Evolutionary conservation across 1,139 yeast species (phyloP), one percentile per base, ranked within the genome.

Genomic region (Zygosaccharomyces sapae): DNA sequence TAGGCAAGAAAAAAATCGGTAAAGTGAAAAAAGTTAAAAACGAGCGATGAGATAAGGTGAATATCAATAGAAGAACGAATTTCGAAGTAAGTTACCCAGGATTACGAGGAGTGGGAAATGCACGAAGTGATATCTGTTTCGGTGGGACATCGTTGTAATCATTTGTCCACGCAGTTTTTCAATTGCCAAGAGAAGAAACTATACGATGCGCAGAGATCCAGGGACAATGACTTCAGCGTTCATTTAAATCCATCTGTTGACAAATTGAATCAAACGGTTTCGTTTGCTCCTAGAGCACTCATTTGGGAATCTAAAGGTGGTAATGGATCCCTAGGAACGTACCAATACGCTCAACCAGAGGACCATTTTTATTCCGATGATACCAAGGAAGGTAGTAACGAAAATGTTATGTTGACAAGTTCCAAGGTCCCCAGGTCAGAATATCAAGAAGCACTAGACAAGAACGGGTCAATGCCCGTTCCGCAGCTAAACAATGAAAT

Each of bases 291-390:
- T 1, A 69, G 97, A 46, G 80, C 88, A 0, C 60, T 89, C 41
- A 61, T 89, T 10, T 88, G 90, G 80, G 97, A 92, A 55, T 76
- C 82, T 27, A 68, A 72, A 18, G 78, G 80, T 41, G 92, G 90
- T 0, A 74, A 72, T 58, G 92, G 92, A 0, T 67, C 85, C 0
- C 62, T 82, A 44, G 76, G 78, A 4, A 74, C 72, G 48, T 75
- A 66, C 56, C 84, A 80, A 46, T 80, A 78, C 54, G 70, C 70
- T 44, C 58, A 55, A 1, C 33, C 43, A 7, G 44, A 53, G 16
- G 67, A 63, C 35, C 55, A 57, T 38, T 58, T 56, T 47, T 60
- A 55, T 24, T 55, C 55, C 31, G 46, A 51, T 1, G 51, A 49
- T 5, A 46, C 45, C 6, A 56, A 60, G 12, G 49, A 50, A 6